phyloP scores from a whole-genome alignment of 768 basidiomycete species.

The Austroboletus eburneus region DNA sequence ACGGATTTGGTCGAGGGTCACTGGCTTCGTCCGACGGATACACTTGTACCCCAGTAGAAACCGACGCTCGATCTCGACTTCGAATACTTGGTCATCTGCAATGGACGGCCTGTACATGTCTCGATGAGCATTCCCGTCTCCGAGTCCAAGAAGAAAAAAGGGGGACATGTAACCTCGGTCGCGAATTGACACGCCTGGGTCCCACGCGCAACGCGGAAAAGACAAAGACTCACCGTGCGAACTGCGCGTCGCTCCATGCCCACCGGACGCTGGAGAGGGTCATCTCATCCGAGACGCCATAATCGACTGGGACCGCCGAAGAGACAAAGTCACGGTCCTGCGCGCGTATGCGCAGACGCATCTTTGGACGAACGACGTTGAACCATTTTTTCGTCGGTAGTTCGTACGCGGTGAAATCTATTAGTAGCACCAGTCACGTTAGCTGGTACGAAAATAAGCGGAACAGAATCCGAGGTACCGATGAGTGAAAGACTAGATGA shows the following conservation, averaged over 20 bases:
- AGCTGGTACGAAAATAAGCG: too few relatives aligned
- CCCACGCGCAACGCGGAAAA: too few relatives aligned
- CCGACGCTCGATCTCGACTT: slow-evolving; percentile 18
- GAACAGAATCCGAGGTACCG: slow-evolving; percentile 10
- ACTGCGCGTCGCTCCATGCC: slow-evolving; percentile 9
- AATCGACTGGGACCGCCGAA: slow-evolving; percentile 4
- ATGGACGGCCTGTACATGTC: slow-evolving; percentile 10
- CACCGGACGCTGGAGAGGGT: slow-evolving; percentile 3
- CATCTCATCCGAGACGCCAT: neutral
- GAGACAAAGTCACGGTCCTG: slow-evolving; percentile 15
- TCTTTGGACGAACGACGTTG: slow-evolving; percentile 16
- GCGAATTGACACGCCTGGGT: too few relatives aligned
- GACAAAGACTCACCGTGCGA: slow-evolving; percentile 13
- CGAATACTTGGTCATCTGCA: slow-evolving; percentile 15
- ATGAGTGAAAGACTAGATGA: slow-evolving; percentile 8
- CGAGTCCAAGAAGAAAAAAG: too few relatives aligned
- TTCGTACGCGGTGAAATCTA: slow-evolving; percentile 24
- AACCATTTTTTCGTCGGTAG: slow-evolving; percentile 19
- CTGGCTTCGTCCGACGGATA: slow-evolving; percentile 22
- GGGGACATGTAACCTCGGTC: too few relatives aligned
- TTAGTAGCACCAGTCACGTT: too few relatives aligned
- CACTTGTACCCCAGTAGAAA: slow-evolving; percentile 22
- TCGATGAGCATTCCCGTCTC: neutral
- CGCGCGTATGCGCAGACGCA: slow-evolving; percentile 19
- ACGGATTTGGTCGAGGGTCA: slow-evolving; percentile 21